These are phyloP conservation scores for Kalmusia sp. DNA, from an alignment of 2,329 filamentous ascomycete species.

Conservation along the genomic window DNA sequence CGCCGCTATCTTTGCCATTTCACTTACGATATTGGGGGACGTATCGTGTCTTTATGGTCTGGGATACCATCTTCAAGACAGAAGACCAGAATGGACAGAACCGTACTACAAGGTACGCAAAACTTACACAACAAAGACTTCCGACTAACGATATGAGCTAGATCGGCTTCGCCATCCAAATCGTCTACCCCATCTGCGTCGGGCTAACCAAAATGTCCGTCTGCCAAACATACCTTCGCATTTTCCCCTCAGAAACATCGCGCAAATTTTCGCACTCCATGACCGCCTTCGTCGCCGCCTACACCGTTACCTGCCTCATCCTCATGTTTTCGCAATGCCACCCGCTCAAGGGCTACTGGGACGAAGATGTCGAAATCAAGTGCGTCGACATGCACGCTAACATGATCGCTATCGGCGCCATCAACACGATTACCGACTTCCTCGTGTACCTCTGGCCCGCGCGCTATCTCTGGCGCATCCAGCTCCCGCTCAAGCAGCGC, in stretches of 20 bases:
- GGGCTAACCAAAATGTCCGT: conserved; percentile 7
- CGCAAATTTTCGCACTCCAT: conserved; percentile 2
- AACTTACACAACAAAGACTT: too few species aligned
- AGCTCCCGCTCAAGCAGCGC: conserved; percentile 6
- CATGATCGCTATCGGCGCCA: conserved; percentile 9
- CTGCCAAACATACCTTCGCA: conserved; percentile 9
- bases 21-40: not conserved
- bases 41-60: conserved; percentile 5
- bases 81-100: conserved; percentile 4
- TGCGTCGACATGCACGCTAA: conserved; percentile 8
- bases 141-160: not conserved
- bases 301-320: conserved; percentile 2
- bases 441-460: conserved; percentile 7
- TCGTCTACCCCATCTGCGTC: conserved; percentile 3
- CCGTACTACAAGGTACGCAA: conserved; percentile 6
- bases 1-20: not conserved
- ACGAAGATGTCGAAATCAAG: not conserved
- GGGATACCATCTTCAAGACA: conserved; percentile 5
- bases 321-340: conserved; percentile 3
- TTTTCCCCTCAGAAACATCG: conserved; percentile 1
- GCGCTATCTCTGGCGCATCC: conserved; percentile 6
- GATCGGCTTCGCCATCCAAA: conserved; percentile 1
- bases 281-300: conserved; percentile 4
- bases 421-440: conserved; percentile 6
- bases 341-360: conserved; percentile 3